These are phyloP conservation scores for Tuber brumale DNA, from an alignment of 495 filamentous ascomycete genomes.

Conservation along the genomic window DNA sequence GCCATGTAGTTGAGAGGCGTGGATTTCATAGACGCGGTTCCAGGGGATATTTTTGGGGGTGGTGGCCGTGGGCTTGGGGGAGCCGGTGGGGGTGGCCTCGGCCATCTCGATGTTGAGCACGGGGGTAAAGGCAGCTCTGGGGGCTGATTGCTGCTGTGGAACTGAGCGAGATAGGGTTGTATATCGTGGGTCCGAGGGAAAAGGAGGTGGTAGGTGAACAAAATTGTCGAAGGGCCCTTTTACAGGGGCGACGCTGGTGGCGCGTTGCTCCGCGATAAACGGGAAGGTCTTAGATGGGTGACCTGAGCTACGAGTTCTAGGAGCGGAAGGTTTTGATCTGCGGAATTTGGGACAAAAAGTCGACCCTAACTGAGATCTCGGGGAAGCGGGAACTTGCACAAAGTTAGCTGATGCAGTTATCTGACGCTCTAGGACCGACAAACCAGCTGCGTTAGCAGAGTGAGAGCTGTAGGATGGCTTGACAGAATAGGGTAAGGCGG, in stretches of 20 bases:
- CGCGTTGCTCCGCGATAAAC: background rate
- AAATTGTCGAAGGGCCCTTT: background rate
- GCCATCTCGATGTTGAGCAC: background rate
- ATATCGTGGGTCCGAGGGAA: background rate
- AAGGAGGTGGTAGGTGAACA: background rate
- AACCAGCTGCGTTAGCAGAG: background rate
- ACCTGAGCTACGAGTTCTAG: background rate
- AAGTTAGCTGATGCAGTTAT: background rate
- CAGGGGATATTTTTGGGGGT: background rate
- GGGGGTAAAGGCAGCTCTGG: background rate
- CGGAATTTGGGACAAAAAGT: background rate
- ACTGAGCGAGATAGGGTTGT: background rate
- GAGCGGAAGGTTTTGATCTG: background rate
- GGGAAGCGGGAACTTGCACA: background rate
- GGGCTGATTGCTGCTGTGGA: background rate
- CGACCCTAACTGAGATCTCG: background rate
- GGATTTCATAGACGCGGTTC: constrained; percentile 1
- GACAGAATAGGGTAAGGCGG: background rate
- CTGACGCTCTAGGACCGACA: background rate
- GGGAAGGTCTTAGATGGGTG: background rate
- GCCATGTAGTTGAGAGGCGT: background rate
- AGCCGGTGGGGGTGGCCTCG: background rate
- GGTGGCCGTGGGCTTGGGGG: background rate
- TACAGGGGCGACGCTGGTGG: background rate
- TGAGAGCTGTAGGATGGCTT: background rate